Evolutionary conservation across 108 stramenopile genomes (phyloP).

Genomic region (Pinguiococcus pyrenoidosus): DNA sequence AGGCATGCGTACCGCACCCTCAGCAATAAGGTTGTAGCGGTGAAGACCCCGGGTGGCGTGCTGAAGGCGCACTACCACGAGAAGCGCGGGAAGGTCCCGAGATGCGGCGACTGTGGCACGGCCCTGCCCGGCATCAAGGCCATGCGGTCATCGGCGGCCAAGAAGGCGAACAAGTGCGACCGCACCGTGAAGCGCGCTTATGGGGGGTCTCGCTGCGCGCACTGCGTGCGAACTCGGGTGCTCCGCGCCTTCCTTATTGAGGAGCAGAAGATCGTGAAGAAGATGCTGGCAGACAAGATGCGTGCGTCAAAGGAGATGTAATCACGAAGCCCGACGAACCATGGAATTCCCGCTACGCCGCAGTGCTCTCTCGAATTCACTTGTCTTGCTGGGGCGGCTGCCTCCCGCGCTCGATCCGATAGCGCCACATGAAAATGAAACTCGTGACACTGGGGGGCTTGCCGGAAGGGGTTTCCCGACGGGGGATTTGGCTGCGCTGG

Average conservation of each 20-base stretch:
- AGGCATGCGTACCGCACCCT: constrained; percentile 88
- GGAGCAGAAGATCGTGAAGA: constrained; percentile 99
- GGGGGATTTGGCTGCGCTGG: no score
- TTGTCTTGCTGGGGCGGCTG: no score
- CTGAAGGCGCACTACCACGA: constrained; percentile 66
- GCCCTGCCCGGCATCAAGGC: constrained; percentile 58
- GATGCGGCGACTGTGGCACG: constrained; percentile 78
- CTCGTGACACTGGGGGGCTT: no score
- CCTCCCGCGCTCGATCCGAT: no score
- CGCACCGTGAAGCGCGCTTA: constrained; percentile 93
- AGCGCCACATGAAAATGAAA: no score
- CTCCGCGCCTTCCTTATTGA: constrained; percentile 96
- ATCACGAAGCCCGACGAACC: no score
- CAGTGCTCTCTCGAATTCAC: no score
- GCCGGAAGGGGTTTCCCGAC: no score
- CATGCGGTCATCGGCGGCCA: constrained; percentile 30
- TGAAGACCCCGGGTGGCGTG: constrained; percentile 74
- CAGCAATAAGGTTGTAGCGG: constrained; percentile 53
- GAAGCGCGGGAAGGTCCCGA: constrained; percentile 77
- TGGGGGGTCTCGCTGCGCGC: constrained; percentile 74
- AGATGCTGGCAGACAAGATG: constrained; percentile 73
- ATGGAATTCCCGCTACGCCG: no score
- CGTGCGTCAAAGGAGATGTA: no score
- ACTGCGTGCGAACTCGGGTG: constrained; percentile 75
- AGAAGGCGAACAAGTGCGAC: constrained; percentile 75